Evolutionary conservation across 352 stramenopile genomes (phyloP).

Genomic region (Peronospora farinosa): DNA sequence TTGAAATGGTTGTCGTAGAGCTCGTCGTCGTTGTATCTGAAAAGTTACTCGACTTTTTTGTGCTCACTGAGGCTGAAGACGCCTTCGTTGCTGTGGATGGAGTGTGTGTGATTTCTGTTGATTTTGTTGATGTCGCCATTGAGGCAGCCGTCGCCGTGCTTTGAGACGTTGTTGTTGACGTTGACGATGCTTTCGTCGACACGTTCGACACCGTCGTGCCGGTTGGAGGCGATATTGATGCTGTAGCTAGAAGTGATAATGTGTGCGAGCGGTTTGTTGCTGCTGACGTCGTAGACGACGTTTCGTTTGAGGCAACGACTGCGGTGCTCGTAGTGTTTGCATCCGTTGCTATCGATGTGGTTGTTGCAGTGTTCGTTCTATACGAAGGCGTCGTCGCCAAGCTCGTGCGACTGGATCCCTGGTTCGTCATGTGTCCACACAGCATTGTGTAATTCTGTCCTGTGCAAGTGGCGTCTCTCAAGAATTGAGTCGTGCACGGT

Average conservation of each 20-base stretch:
- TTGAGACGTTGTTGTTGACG: conserved; percentile 4
- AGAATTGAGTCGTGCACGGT: conserved; percentile 11
- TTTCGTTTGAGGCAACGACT: background rate
- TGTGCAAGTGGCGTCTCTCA: conserved; percentile 4
- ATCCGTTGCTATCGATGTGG: conserved; percentile 2
- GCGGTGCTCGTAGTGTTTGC: conserved; percentile 1
- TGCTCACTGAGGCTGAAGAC: conserved; percentile 1
- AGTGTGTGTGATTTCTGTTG: background rate
- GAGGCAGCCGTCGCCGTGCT: conserved; percentile 10
- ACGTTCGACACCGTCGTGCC: background rate
- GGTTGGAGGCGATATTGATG: background rate
- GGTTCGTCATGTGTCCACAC: conserved; percentile 1
- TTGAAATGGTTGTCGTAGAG: too few relatives aligned
- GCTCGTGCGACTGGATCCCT: background rate
- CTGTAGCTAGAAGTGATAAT: background rate
- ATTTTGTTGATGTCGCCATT: conserved; percentile 10
- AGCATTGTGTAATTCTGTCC: conserved; percentile 7
- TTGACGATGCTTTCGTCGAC: conserved; percentile 2
- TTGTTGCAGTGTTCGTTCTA: background rate
- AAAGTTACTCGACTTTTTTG: conserved; percentile 10
- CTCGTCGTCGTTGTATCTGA: conserved; percentile 6
- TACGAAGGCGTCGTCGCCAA: conserved; percentile 4
- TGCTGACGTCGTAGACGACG: background rate
- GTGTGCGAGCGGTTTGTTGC: background rate
- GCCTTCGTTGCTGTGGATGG: conserved; percentile 1